These are phyloP conservation scores for Licmophora abbreviata DNA, from an alignment of 108 stramenopile genomes.

Conservation along the genomic window DNA sequence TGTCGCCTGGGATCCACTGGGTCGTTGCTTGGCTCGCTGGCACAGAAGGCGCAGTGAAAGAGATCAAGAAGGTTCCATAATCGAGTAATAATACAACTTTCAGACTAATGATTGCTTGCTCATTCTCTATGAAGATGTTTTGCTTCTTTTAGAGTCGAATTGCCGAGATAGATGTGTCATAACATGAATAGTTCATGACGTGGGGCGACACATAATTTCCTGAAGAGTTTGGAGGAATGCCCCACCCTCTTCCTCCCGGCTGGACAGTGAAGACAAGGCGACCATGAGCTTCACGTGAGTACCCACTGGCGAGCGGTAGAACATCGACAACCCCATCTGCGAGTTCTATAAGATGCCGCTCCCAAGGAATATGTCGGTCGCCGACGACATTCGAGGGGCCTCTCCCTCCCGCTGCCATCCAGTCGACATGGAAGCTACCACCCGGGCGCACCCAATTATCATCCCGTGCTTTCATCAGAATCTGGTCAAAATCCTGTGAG, in stretches of 20 bases:
- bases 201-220: not conserved
- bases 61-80: no score
- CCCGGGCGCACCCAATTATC: not conserved
- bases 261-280: constrained; percentile 43
- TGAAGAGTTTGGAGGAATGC: not conserved
- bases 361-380: constrained; percentile 28
- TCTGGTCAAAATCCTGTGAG: constrained; percentile 25
- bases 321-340: constrained; percentile 81
- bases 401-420: constrained; percentile 43
- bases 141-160: constrained; percentile 20
- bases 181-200: constrained; percentile 33
- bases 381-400: not conserved
- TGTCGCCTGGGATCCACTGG: no score
- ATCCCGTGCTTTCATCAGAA: not conserved
- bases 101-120: no score
- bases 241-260: constrained; percentile 24
- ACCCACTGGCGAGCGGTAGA: constrained; percentile 63
- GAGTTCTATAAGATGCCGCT: constrained; percentile 45
- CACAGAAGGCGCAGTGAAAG: no score
- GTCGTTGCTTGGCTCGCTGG: no score
- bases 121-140: no score
- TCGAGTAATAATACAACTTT: no score
- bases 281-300: constrained; percentile 70
- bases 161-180: constrained; percentile 23
- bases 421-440: constrained; percentile 10